A percentile compares a stretch with the other conserved stretches of the same genome.
phyloP scores from a whole-genome alignment of 768 basidiomycete species.

The Boletus pseudopeckii region DNA sequence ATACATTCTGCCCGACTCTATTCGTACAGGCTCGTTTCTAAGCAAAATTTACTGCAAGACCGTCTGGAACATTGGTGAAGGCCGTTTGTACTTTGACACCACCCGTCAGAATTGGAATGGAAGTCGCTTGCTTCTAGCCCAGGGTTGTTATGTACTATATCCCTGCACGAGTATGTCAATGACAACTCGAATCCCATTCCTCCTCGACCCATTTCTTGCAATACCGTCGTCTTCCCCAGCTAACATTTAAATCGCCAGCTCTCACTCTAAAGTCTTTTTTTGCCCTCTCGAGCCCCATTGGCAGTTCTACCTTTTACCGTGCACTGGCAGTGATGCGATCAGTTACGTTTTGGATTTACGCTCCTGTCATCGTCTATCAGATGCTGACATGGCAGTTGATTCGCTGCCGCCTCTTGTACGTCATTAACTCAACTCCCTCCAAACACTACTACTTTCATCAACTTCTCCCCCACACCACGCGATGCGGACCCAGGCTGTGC shows the following conservation, averaged over 20 bases:
- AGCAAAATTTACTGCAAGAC: not conserved
- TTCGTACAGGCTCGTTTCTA: not conserved
- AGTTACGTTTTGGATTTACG: not conserved
- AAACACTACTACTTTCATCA: not conserved
- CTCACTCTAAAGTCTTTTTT: not conserved
- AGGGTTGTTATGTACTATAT: slow-evolving; percentile 4
- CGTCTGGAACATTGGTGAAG: not conserved
- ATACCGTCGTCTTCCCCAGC: too few relatives aligned
- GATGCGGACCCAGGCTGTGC: too few relatives aligned
- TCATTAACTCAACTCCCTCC: not conserved
- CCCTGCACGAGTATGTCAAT: not conserved
- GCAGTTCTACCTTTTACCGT: not conserved
- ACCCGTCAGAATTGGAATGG: slow-evolving; percentile 6
- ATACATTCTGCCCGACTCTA: not conserved
- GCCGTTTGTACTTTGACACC: not conserved
- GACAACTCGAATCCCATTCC: not conserved
- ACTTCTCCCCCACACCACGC: too few relatives aligned
- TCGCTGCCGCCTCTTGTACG: not conserved
- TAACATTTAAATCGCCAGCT: not conserved
- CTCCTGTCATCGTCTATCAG: not conserved
- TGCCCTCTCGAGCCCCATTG: not conserved
- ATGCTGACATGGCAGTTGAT: not conserved
- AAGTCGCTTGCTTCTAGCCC: slow-evolving; percentile 11
- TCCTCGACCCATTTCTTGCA: too few relatives aligned
- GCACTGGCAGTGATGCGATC: not conserved